Conservation (phyloP, 306 rosid species). For the Cucurbita moschata region DNA sequence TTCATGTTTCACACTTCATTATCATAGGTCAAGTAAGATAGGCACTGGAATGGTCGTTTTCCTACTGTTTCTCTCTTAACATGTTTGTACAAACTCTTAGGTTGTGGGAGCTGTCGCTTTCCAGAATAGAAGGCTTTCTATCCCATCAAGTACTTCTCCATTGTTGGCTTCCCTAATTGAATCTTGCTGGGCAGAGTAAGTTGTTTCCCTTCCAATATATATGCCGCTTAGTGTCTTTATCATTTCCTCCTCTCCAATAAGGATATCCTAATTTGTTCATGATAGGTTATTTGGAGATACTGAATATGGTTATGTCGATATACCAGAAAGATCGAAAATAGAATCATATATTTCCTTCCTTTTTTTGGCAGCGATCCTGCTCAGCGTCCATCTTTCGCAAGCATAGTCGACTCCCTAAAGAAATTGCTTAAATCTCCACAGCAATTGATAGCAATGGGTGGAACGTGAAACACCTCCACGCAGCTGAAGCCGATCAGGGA, state of each 20-base stretch:
- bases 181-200: conserved; percentile 98
- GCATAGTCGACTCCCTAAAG: conserved; percentile 68
- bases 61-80: not conserved
- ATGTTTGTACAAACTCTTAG: conserved; percentile 27
- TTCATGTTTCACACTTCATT: not conserved
- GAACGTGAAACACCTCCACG: conserved; percentile 9
- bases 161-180: conserved; percentile 68
- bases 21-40: not conserved
- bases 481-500: conserved; percentile 10
- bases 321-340: not conserved
- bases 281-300: no score
- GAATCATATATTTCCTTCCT: not conserved
- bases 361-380: conserved; percentile 47
- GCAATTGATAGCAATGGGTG: conserved; percentile 49
- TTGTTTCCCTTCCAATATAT: not conserved
- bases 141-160: conserved; percentile 67
- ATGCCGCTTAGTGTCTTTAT: not conserved
- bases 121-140: conserved; percentile 70
- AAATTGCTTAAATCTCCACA: conserved; percentile 72
- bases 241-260: not conserved
- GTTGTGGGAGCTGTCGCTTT: conserved; percentile 98
- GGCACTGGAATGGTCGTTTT: not conserved
- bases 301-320: no score
- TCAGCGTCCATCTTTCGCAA: conserved; percentile 53
- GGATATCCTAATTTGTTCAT: no score